Conservation (phyloP, 2,329 filamentous ascomycete genomes). For the Penicillium sp. region DNA sequence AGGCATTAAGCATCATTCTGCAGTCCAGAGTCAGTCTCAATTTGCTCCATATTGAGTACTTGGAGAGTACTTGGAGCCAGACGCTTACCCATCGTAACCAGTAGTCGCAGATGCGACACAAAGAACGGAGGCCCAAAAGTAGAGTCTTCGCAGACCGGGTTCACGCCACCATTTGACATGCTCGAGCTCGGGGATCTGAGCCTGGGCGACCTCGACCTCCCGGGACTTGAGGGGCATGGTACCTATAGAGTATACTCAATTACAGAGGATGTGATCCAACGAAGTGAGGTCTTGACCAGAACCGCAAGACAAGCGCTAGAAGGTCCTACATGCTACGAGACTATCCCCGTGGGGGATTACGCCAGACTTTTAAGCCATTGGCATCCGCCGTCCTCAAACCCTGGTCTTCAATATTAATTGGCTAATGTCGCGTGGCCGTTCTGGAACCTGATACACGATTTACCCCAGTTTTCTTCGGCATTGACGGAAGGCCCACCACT, state of each 20-base stretch:
- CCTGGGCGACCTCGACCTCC: slow-evolving; percentile 17
- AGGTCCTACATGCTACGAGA: neutral
- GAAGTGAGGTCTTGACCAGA: neutral
- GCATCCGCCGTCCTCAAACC: slow-evolving; percentile 3
- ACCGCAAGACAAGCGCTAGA: neutral
- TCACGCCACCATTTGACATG: slow-evolving; percentile 59
- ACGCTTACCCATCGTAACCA: slow-evolving; percentile 58
- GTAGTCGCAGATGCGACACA: slow-evolving; percentile 64
- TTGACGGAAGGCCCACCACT: neutral
- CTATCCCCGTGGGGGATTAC: neutral
- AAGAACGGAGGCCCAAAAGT: slow-evolving; percentile 55
- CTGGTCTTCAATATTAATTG: slow-evolving; percentile 5
- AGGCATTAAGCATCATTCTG: slow-evolving; percentile 48
- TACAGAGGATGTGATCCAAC: neutral
- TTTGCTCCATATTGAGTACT: neutral
- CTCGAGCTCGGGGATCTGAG: slow-evolving; percentile 54
- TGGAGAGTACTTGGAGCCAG: too few relatives aligned
- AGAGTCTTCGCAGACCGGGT: slow-evolving; percentile 59
- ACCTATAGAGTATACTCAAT: neutral
- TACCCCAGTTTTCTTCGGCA: slow-evolving; percentile 8
- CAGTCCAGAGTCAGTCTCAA: neutral
- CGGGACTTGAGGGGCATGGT: slow-evolving; percentile 15
- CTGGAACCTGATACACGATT: slow-evolving; percentile 1
- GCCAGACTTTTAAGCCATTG: slow-evolving; percentile 9
- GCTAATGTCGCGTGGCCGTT: slow-evolving; percentile 3